A percentile compares a stretch with the other conserved stretches of the same genome.
These are phyloP conservation scores for Lentinula sp. DNA, from an alignment of 768 basidiomycete genomes.

Conservation along the genomic window DNA sequence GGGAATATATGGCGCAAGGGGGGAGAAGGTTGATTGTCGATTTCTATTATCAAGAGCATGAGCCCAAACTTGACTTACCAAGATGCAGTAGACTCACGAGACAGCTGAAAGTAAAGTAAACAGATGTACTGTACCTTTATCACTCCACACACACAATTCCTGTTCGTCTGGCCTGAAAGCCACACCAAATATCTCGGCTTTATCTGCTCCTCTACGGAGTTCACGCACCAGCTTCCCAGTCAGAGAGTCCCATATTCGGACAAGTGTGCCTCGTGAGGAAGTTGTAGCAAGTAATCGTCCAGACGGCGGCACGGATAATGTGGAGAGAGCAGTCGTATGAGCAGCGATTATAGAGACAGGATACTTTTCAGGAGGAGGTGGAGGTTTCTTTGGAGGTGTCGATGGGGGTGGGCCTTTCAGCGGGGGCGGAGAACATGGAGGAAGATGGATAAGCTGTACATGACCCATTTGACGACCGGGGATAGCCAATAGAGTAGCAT, in stretches of 20 bases:
- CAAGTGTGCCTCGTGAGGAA: constrained; percentile 76
- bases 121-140: constrained; percentile 91
- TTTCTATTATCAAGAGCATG: constrained; percentile 41
- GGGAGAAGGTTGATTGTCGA: constrained; percentile 78
- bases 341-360: constrained; percentile 80
- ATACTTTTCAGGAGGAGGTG: constrained; percentile 52
- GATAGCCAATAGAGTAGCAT: constrained; percentile 78
- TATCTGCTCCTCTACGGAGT: constrained; percentile 80
- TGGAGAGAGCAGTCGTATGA: constrained; percentile 73
- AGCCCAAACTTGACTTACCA: background rate
- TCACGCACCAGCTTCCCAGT: constrained; percentile 74
- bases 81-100: constrained; percentile 41
- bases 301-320: constrained; percentile 71
- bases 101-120: constrained; percentile 70
- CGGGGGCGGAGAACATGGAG: constrained; percentile 64
- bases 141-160: constrained; percentile 89
- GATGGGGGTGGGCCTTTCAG: constrained; percentile 52
- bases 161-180: constrained; percentile 82
- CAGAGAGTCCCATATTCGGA: constrained; percentile 79
- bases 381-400: constrained; percentile 46
- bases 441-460: constrained; percentile 81
- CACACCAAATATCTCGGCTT: constrained; percentile 88
- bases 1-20: constrained; percentile 73
- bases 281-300: constrained; percentile 81
- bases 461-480: constrained; percentile 85